Evolutionary conservation across 2,329 filamentous ascomycete genomes (phyloP), one percentile per base, ranked within the genome.

Genomic region (Davidsoniella eucalypti): DNA sequence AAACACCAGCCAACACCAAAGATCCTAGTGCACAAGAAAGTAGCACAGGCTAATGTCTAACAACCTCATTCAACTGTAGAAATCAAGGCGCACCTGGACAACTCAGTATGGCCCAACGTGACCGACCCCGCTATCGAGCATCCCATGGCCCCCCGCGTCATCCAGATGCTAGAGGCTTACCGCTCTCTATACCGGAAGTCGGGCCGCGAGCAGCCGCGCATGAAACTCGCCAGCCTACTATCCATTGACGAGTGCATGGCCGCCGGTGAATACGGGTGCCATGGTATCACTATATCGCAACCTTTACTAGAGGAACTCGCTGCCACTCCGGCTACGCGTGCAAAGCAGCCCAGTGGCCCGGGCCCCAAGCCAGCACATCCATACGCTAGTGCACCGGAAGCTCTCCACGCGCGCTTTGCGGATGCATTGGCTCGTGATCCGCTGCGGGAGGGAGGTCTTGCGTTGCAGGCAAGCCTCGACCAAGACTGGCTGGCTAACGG

Each of bases 121-220:
- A 55, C 66, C 42, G 69, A 73, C 54, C 68, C 69, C 2, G 69
- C 68, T 0, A 58, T 61, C 8, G 58, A 70, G 51, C 69, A 73
- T 52, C 66, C 69, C 25, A 71, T 69, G 60, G 67, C 68, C 6
- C 60, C 69, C 0, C 64, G 69, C 14, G 58, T 71, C n/a, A 52
- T 70, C 17, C 68, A 71, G 54, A 73, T 73, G 41, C 58, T 70
- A 14, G 66, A 71, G 52, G 67, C 63, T 0, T 73, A 71, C 59
- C 65, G 62, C 52, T 61, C 61, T 2, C 61, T 71, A 17, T 68
- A 68, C 52, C 64, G 63, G 46, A 64, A 69, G 54, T 72, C 69
- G 0, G 69, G 69, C n/a, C 64, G 65, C 52, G 63, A 66, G 47
- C 69, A 73, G 57, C 69, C 70, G 1, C 59, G 69, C 9, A 55